Conservation (phyloP, 2,329 filamentous ascomycete species). For the Ceratocystis lukuohia region DNA sequence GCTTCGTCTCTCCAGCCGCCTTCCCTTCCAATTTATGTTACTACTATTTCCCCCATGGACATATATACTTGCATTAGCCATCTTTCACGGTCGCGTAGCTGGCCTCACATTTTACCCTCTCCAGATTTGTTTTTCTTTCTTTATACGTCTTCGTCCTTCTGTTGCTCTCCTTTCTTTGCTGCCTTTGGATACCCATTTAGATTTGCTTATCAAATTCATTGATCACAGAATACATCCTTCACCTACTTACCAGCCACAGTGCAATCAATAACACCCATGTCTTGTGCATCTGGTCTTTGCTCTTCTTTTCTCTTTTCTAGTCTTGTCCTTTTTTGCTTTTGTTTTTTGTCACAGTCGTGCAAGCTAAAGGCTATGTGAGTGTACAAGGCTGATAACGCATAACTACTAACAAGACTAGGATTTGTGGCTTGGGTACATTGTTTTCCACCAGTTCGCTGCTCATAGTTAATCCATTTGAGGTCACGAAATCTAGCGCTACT, state of each 20-base stretch:
- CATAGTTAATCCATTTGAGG: neutral
- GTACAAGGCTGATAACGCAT: neutral
- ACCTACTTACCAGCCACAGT: neutral
- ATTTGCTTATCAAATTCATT: constrained; percentile 2
- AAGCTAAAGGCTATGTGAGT: neutral
- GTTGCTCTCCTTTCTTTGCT: constrained; percentile 2
- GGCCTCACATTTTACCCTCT: neutral
- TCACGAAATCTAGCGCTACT: neutral
- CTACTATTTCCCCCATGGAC: neutral
- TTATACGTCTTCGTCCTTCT: neutral
- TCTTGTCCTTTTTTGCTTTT: neutral
- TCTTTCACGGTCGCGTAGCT: neutral
- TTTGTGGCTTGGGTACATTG: too few relatives aligned
- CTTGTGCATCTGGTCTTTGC: neutral
- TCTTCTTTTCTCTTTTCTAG: neutral
- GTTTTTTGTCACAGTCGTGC: neutral
- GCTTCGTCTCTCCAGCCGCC: too few relatives aligned
- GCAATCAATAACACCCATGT: neutral
- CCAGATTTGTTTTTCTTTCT: neutral
- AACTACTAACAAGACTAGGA: neutral
- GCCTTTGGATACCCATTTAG: constrained; percentile 15
- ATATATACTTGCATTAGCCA: neutral
- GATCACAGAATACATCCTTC: neutral
- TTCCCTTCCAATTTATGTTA: neutral
- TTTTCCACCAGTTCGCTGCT: too few relatives aligned